A percentile compares a stretch with the other conserved stretches of the same genome.
Evolutionary conservation across 306 rosid genomes (phyloP).

Genomic region (Vigna angularis): DNA sequence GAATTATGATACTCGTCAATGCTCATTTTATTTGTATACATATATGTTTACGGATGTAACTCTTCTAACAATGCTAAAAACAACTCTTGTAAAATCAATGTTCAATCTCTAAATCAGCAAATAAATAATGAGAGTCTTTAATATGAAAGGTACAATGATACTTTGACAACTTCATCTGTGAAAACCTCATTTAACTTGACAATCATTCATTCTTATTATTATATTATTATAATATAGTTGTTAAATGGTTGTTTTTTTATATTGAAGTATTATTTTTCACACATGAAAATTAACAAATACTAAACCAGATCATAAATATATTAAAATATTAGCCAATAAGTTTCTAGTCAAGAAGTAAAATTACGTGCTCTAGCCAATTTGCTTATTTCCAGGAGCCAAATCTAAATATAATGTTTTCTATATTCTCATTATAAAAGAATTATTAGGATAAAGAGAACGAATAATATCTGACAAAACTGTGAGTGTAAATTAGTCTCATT

Average conservation of each 20-base stretch:
- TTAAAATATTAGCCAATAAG: too few relatives aligned
- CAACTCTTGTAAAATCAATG: background rate
- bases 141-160: background rate
- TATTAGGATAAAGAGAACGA: too few relatives aligned
- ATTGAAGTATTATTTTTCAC: too few relatives aligned
- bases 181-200: too few relatives aligned
- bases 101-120: background rate
- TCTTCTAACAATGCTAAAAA: too few relatives aligned
- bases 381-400: background rate
- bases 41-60: background rate
- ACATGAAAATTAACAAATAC: background rate
- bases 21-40: background rate
- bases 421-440: background rate
- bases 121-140: background rate
- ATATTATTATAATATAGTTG: too few relatives aligned
- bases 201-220: too few relatives aligned
- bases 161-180: too few relatives aligned
- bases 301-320: background rate
- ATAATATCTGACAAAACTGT: too few relatives aligned
- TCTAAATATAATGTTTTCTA: background rate
- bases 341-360: background rate
- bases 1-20: background rate
- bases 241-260: too few relatives aligned
- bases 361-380: background rate
- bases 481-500: too few relatives aligned